These are phyloP conservation scores for Coemansia sp. DNA, from an alignment of 192 early-diverging fungal genomes.

Conservation along the genomic window DNA sequence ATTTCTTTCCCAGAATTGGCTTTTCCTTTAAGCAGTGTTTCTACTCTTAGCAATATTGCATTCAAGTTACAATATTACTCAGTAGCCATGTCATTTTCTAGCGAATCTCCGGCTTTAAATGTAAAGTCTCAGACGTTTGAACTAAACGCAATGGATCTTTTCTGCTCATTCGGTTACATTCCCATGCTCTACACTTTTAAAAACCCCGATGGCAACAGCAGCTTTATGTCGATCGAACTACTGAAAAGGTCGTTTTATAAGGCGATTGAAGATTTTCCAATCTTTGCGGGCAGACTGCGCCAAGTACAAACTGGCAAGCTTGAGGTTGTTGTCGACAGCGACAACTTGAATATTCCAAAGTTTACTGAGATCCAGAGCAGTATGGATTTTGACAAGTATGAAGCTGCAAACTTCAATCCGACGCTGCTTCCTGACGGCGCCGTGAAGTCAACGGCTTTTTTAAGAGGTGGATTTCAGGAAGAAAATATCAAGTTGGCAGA, in stretches of 20 bases:
- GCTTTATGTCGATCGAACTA: constrained; percentile 13
- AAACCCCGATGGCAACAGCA: not conserved
- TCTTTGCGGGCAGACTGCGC: constrained; percentile 6
- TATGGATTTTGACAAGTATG: constrained; percentile 1
- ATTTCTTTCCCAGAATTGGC: too few relatives aligned
- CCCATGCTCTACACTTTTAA: constrained; percentile 3
- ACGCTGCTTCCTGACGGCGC: not conserved
- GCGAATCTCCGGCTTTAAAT: not conserved
- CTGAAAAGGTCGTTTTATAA: constrained; percentile 1
- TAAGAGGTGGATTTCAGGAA: not conserved
- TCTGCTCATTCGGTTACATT: not conserved
- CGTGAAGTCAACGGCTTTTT: not conserved
- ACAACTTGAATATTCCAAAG: constrained; percentile 5
- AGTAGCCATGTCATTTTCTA: too few relatives aligned
- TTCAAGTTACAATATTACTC: too few relatives aligned
- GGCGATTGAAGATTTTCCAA: not conserved
- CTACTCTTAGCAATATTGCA: too few relatives aligned
- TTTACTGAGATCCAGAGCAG: not conserved
- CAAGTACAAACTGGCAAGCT: not conserved
- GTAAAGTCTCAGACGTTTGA: constrained; percentile 7
- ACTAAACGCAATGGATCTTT: not conserved
- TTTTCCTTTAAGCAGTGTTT: too few relatives aligned
- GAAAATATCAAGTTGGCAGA: not conserved
- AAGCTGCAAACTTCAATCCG: not conserved
- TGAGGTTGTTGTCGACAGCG: constrained; percentile 5